Evolutionary conservation across 352 stramenopile genomes (phyloP).

Genomic region (Globisporangium solare): DNA sequence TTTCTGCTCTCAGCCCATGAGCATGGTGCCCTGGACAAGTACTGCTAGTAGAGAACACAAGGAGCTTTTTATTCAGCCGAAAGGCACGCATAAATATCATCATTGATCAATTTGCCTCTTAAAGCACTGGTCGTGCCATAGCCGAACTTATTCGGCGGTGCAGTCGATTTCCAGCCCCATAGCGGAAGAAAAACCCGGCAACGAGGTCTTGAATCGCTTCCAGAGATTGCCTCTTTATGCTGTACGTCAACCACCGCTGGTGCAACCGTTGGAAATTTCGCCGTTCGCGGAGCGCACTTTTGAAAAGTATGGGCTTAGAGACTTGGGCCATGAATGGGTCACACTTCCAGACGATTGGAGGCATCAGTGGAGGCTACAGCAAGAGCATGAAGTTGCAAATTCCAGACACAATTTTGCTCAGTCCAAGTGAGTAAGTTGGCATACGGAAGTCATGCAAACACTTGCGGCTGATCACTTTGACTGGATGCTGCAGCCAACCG

Average conservation of each 20-base stretch:
- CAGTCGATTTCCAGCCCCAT: not conserved
- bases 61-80: no score
- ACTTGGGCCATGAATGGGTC: conserved; percentile 60
- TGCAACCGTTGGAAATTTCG: conserved; percentile 42
- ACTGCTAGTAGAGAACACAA: no score
- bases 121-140: no score
- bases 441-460: not conserved
- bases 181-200: conserved; percentile 1
- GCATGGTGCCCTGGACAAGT: no score
- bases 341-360: conserved; percentile 45
- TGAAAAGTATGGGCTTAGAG: conserved; percentile 21
- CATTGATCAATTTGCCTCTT: no score
- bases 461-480: conserved; percentile 5
- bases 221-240: conserved; percentile 34
- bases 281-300: conserved; percentile 29
- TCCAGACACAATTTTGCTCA: conserved; percentile 56
- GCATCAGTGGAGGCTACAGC: conserved; percentile 16
- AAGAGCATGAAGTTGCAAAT: conserved; percentile 45
- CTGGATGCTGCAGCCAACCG: conserved; percentile 27
- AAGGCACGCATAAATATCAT: no score
- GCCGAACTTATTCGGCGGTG: not conserved
- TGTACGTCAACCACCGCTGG: conserved; percentile 39
- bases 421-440: conserved; percentile 36
- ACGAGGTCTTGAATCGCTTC: not conserved
- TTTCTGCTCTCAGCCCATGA: no score